Conservation (phyloP, 2,329 filamentous ascomycete genomes). For the Biscogniauxia marginata region DNA sequence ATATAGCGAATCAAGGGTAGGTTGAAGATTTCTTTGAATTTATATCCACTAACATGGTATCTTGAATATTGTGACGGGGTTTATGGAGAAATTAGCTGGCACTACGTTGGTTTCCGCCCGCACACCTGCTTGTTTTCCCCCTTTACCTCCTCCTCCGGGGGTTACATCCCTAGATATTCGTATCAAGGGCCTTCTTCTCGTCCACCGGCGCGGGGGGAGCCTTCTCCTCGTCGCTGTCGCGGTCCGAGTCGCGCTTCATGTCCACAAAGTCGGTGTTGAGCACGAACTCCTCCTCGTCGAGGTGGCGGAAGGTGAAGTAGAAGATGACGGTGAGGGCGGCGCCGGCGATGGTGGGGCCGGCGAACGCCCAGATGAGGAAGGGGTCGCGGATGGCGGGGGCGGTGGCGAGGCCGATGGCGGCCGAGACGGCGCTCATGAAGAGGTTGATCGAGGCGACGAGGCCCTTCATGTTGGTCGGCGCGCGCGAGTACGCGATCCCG, state of each 20-base stretch:
- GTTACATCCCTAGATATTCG: constrained; percentile 12
- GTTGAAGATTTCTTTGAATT: neutral
- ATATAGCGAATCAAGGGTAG: neutral
- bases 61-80: too few species aligned
- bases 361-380: constrained; percentile 43
- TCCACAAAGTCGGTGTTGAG: constrained; percentile 29
- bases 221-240: constrained; percentile 25
- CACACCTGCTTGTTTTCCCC: too few species aligned
- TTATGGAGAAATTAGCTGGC: too few species aligned
- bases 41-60: neutral
- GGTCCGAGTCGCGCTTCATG: constrained; percentile 29
- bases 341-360: constrained; percentile 29
- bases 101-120: too few species aligned
- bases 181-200: constrained; percentile 55
- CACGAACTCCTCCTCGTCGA: constrained; percentile 31
- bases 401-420: constrained; percentile 62
- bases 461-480: constrained; percentile 76
- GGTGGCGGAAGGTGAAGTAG: constrained; percentile 29
- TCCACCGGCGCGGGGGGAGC: constrained; percentile 27
- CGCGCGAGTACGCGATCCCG: constrained; percentile 77
- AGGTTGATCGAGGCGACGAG: constrained; percentile 70
- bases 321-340: constrained; percentile 26
- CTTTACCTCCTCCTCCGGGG: neutral
- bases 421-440: constrained; percentile 68
- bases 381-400: constrained; percentile 45